Base-by-base conservation (phyloP, 169 alveolate species). In the Toxoplasma gondii region DNA sequence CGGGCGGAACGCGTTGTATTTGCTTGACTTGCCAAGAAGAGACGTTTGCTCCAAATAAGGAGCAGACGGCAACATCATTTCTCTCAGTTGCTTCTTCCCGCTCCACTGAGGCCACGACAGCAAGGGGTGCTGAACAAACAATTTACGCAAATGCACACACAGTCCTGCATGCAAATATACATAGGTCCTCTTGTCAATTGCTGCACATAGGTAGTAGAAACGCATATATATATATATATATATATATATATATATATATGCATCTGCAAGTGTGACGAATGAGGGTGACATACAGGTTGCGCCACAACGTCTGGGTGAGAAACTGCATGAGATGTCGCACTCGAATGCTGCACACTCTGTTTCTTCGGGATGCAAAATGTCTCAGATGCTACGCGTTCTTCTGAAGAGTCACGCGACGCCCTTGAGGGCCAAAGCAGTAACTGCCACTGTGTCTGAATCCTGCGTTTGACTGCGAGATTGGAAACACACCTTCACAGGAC, bases 81-180 rank as follows among this genome's bases (percentile, higher is more conserved):
- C 86, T 17, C 91, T 78, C 82, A 95, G 87, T 80, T 88, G 93
- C 94, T 91, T 88, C 64, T 91, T 92, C 54, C 92, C 86, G 10
- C 92, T 91, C 96, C 96, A 95, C 34, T 93, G 93, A 0, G 96
- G 95, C 96, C 96, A 95, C 39, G 94, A 93, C 44, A 88, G 74
- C 39, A 95, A 94, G 34, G 95, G 95, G 29, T 82, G 90, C 90
- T 82, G 90, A 45, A 39, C 36, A 41, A 64, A 10, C 90, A 17
- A 82, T 12, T 5, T 22, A 5, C 27, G 34, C 34, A 80, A 2
- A 80, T 22, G 88, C 27, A 41, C 82, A 31, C 17, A 69, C 38
- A 69, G 4, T 9, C 82, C 34, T 69, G 17, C 10, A 69, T 69
- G 39, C 19, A 69, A 9, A 69, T 69, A 69, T 17, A 69, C 17